Conservation (phyloP, 768 basidiomycete species). For the Coprinopsis sp. region DNA sequence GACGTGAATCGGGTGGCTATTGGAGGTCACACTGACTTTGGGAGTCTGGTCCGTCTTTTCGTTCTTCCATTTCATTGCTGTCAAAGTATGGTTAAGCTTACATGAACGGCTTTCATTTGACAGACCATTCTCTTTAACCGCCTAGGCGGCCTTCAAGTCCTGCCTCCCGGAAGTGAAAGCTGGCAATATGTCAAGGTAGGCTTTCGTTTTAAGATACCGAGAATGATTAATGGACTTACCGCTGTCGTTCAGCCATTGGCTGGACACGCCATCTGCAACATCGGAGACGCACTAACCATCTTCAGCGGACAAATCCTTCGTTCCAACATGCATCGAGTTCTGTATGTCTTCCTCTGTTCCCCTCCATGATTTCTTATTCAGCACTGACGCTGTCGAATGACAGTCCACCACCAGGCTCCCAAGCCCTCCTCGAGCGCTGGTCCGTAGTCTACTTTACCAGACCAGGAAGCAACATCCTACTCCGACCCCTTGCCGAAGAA, state of each 20-base stretch:
- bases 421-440: slow-evolving; percentile 51
- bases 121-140: slow-evolving; percentile 68
- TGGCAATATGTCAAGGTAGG: slow-evolving; percentile 70
- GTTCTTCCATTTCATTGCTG: too few species aligned
- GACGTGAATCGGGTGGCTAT: slow-evolving; percentile 37
- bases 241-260: slow-evolving; percentile 38
- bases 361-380: neutral
- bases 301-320: slow-evolving; percentile 62
- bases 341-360: slow-evolving; percentile 32
- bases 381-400: neutral
- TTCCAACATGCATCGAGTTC: slow-evolving; percentile 61
- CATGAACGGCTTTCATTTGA: too few species aligned
- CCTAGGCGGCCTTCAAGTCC: slow-evolving; percentile 66
- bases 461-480: slow-evolving; percentile 47
- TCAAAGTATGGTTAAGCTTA: too few species aligned
- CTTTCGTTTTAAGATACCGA: neutral
- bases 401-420: slow-evolving; percentile 58
- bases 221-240: neutral
- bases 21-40: slow-evolving; percentile 72
- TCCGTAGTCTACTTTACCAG: slow-evolving; percentile 68
- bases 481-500: slow-evolving; percentile 48
- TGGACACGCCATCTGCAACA: slow-evolving; percentile 54
- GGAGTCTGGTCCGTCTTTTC: slow-evolving; percentile 52
- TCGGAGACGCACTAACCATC: slow-evolving; percentile 58
- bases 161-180: slow-evolving; percentile 51